Percentiles rank a stretch among this genome's conserved stretches.
Conservation (phyloP, 257 asterid species). For the Datura wrightii region DNA sequence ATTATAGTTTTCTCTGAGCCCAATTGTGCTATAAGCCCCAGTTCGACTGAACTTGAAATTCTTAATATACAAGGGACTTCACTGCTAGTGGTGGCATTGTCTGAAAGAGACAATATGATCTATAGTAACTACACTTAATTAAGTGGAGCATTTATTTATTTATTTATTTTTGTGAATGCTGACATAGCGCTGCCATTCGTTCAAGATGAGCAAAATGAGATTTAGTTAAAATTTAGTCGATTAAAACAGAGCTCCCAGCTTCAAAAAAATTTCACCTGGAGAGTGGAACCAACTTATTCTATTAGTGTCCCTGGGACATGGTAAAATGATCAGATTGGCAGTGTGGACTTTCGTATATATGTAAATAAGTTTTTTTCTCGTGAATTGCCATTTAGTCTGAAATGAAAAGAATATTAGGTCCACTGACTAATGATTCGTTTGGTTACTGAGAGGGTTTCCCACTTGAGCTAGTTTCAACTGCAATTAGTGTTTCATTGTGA, state of each 20-base stretch:
- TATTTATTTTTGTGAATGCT: constrained; percentile 2
- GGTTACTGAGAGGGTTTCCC: not conserved
- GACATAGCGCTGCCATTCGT: not conserved
- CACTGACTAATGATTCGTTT: not conserved
- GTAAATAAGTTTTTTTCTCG: not conserved
- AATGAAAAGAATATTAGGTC: not conserved
- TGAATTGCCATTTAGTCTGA: not conserved
- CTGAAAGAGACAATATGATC: not conserved
- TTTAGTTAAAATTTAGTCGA: not conserved
- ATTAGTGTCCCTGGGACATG: not conserved
- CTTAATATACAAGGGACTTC: not conserved
- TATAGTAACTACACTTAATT: not conserved
- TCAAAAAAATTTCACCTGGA: not conserved
- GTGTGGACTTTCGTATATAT: not conserved
- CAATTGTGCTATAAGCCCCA: not conserved
- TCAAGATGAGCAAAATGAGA: not conserved
- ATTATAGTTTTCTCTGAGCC: not conserved
- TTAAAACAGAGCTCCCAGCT: not conserved
- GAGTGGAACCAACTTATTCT: not conserved
- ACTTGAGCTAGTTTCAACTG: not conserved
- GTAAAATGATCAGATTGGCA: not conserved
- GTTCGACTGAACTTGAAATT: constrained; percentile 17
- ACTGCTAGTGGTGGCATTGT: not conserved
- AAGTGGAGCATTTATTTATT: not conserved
- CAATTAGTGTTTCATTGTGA: not conserved